phyloP scores from a whole-genome alignment of 768 basidiomycete genomes.

The Rhodotorula toruloides region DNA sequence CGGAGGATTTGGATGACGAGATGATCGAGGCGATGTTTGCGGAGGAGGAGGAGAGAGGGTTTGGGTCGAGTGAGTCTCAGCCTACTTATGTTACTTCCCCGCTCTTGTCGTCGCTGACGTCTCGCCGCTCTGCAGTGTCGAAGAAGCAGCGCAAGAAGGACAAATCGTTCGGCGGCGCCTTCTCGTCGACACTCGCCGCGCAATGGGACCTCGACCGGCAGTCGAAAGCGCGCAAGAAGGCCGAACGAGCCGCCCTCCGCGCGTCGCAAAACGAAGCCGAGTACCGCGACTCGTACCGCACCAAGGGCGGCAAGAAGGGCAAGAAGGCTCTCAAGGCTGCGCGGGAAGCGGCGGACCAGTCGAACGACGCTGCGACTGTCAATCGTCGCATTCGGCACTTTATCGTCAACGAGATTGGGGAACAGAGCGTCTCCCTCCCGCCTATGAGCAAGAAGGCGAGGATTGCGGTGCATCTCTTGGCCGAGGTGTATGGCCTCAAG shows the following conservation, averaged over 20 bases:
- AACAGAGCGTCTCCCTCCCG: constrained; percentile 61
- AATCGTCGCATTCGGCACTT: constrained; percentile 68
- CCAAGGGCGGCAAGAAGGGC: constrained; percentile 59
- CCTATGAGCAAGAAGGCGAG: constrained; percentile 70
- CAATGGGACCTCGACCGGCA: constrained; percentile 77
- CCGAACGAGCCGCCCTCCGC: constrained; percentile 57
- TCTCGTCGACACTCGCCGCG: constrained; percentile 58
- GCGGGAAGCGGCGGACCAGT: constrained; percentile 40
- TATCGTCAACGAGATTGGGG: constrained; percentile 56
- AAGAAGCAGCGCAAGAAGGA: constrained; percentile 51
- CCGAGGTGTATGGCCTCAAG: constrained; percentile 69
- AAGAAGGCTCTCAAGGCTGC: constrained; percentile 43
- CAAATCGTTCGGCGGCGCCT: constrained; percentile 42
- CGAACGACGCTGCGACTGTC: constrained; percentile 56
- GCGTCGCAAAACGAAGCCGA: constrained; percentile 62
- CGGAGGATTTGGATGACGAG: constrained; percentile 32
- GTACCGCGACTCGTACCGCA: constrained; percentile 46
- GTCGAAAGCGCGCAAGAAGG: constrained; percentile 74
- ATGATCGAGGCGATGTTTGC: constrained; percentile 21
- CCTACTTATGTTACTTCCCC: too few relatives aligned
- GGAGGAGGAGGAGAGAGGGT: constrained; percentile 20
- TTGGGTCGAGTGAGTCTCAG: too few relatives aligned
- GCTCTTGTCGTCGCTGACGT: background rate
- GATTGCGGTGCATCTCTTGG: constrained; percentile 71
- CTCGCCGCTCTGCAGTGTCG: background rate